Evolutionary conservation across 257 asterid genomes (phyloP), one percentile per base, ranked within the genome.

Genomic region (Solanum pennellii): DNA sequence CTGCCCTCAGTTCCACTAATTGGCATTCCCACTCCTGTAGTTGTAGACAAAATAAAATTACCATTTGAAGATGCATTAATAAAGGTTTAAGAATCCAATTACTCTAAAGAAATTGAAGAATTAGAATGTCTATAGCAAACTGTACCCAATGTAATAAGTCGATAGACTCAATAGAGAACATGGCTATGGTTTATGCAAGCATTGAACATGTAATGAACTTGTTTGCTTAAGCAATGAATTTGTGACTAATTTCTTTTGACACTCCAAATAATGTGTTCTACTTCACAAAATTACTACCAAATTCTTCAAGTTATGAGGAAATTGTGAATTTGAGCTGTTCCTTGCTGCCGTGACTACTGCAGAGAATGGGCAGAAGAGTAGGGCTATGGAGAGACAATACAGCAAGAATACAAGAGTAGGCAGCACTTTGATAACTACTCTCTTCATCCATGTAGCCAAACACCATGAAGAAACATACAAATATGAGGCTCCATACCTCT

Each of bases 311-410:
- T 21, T 39, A 41, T 1, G 23, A 75, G 83, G 59, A 75, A 41
- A 6, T 12, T 39, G 83, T 75, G 74, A 31, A 52, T 83, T 33
- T 41, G 77, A 35, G 56, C 14, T 68, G 62, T 23, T 83, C 12
- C 62, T 69, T 44, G 12, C 68, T 27, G 87, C 56, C 85, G 92
- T 91, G 82, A 89, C 92, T 21, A 88, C 88, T 12, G 91, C 89
- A 42, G 92, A 89, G 84, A 87, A 86, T 15, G 92, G 89, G 80
- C 90, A 89, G 71, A 85, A 84, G 85, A 92, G 20, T 79, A 87
- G 82, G 93, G 90, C 52, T 60, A 87, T 83, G 59, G 92, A 88
- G 12, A 89, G 87, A 47, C 87, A 83, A 47, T 39, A 85, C 82
- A 37, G 12, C 84, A 60, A 42, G 29, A 80, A 20, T 85, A 82